Evolutionary conservation across 2,329 filamentous ascomycete species (phyloP).

Genomic region (Plenodomus tracheiphilus): DNA sequence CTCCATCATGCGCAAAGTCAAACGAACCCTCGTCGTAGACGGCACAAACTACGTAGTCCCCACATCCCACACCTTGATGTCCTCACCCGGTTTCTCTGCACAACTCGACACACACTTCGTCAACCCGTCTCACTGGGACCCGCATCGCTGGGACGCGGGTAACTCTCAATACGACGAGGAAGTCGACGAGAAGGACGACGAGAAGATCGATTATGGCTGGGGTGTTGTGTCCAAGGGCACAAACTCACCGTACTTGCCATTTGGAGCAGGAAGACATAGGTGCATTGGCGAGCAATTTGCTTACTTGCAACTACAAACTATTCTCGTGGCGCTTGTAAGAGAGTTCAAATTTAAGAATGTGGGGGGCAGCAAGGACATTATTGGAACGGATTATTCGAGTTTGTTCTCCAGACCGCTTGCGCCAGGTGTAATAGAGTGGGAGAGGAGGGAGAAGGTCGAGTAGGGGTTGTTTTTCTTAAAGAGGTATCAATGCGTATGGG

Average conservation of each 20-base stretch:
- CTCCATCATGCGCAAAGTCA: conserved; percentile 91
- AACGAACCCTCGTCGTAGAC: conserved; percentile 80
- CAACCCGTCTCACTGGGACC: conserved; percentile 81
- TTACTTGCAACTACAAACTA: conserved; percentile 87
- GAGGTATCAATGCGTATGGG: not conserved
- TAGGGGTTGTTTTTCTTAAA: conserved; percentile 4
- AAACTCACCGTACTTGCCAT: conserved; percentile 87
- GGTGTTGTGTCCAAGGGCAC: conserved; percentile 90
- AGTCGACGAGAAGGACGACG: conserved; percentile 63
- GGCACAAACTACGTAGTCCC: conserved; percentile 84
- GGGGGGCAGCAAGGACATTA: conserved; percentile 69
- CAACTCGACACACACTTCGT: conserved; percentile 77
- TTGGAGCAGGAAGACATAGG: conserved; percentile 87
- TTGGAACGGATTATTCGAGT: conserved; percentile 67
- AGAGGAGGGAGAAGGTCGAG: conserved; percentile 59
- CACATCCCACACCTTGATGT: conserved; percentile 76
- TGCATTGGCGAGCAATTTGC: conserved; percentile 98
- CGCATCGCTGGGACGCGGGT: conserved; percentile 82
- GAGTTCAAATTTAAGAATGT: conserved; percentile 78
- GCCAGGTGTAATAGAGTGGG: conserved; percentile 69
- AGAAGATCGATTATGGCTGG: conserved; percentile 91
- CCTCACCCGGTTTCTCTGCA: conserved; percentile 81
- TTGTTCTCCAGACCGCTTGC: conserved; percentile 52
- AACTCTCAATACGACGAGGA: conserved; percentile 50
- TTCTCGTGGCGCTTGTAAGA: conserved; percentile 75